Percentiles rank a stretch among this genome's conserved stretches.
These are phyloP conservation scores for Ganoderma boninense DNA, from an alignment of 1,284 basidiomycete species.

Conservation along the genomic window DNA sequence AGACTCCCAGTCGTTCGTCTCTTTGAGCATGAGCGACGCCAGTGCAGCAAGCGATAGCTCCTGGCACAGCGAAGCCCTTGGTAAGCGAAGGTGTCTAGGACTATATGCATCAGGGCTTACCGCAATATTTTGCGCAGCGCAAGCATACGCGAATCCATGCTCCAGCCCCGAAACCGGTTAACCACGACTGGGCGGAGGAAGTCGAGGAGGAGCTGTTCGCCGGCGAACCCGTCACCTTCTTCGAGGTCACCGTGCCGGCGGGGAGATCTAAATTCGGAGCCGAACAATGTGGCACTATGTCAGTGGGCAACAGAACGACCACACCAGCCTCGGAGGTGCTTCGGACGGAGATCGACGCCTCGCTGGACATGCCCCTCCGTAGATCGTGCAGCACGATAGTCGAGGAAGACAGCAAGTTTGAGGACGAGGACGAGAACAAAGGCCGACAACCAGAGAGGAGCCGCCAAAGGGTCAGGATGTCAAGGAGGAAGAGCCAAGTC, in stretches of 20 bases:
- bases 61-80: background rate
- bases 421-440: background rate
- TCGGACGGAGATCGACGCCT: background rate
- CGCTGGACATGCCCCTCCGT: background rate
- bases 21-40: background rate
- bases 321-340: background rate
- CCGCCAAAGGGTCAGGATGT: background rate
- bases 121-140: background rate
- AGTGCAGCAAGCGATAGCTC: background rate
- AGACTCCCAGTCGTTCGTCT: conserved; percentile 9
- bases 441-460: background rate
- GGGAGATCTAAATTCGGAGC: background rate
- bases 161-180: background rate
- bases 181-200: background rate
- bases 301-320: background rate
- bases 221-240: conserved; percentile 1
- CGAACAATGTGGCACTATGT: background rate
- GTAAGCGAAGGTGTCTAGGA: background rate
- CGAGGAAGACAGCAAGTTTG: conserved; percentile 6
- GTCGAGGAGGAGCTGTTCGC: conserved; percentile 10
- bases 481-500: background rate
- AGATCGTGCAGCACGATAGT: conserved; percentile 1
- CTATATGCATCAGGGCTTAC: background rate
- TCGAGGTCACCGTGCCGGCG: background rate
- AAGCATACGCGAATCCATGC: background rate